Percentiles rank a stretch among this genome's conserved stretches.
Conservation (phyloP, 331 rosid species). For the Saraca asoca region DNA sequence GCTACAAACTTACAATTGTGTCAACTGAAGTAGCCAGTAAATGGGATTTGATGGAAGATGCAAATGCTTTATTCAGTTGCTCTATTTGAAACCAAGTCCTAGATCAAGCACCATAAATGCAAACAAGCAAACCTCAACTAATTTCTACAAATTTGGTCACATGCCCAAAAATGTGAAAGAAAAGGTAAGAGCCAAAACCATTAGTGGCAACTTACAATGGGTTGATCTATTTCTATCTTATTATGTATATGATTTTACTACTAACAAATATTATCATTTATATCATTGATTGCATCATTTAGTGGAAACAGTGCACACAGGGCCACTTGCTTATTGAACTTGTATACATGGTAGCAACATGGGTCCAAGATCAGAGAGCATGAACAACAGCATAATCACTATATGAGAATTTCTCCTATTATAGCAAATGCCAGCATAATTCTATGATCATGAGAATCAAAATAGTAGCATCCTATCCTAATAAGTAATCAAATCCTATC, state of each 20-base stretch:
- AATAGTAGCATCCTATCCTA: conserved; percentile 6
- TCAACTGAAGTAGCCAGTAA: neutral
- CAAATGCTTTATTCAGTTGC: neutral
- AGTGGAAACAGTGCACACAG: neutral
- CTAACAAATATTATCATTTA: neutral
- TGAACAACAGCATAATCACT: neutral
- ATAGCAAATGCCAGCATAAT: neutral
- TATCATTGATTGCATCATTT: neutral
- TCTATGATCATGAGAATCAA: conserved; percentile 24
- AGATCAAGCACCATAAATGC: neutral
- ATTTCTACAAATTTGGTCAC: neutral
- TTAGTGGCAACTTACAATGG: neutral
- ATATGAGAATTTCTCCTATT: conserved; percentile 18
- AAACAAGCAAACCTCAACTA: neutral
- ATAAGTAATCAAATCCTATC: neutral
- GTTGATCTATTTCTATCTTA: no score
- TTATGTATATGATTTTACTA: neutral
- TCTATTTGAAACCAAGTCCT: neutral
- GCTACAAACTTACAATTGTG: neutral
- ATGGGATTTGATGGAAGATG: neutral
- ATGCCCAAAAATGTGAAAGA: neutral
- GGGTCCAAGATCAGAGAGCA: neutral
- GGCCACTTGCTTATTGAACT: neutral
- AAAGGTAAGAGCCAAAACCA: neutral
- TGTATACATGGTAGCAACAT: neutral